Conservation (phyloP, 1,284 basidiomycete species). For the Microbotryum intermedium region DNA sequence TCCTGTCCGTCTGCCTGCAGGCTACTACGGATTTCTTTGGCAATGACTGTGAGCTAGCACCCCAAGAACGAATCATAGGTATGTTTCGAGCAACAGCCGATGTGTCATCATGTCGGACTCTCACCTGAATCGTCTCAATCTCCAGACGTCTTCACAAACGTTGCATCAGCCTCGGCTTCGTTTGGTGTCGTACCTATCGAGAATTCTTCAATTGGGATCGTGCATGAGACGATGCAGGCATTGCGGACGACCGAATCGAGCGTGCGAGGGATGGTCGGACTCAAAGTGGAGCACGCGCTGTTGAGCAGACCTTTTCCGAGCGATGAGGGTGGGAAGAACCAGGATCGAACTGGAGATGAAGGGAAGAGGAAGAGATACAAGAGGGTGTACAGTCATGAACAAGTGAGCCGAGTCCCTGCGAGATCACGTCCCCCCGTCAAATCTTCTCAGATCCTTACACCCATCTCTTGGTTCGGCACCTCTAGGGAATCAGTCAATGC, state of each 20-base stretch:
- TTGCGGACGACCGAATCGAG: slow-evolving; percentile 16
- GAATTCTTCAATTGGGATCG: slow-evolving; percentile 32
- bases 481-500: slow-evolving; percentile 32
- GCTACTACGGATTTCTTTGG: slow-evolving; percentile 27
- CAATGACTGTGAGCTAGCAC: neutral
- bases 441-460: neutral
- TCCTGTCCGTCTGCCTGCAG: slow-evolving; percentile 1
- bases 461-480: neutral
- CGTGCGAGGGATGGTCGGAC: slow-evolving; percentile 14
- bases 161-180: neutral
- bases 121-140: neutral
- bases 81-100: neutral
- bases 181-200: slow-evolving; percentile 32
- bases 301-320: slow-evolving; percentile 1
- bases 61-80: slow-evolving; percentile 21
- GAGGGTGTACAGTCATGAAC: slow-evolving; percentile 33
- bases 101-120: neutral
- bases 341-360: neutral
- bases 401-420: slow-evolving; percentile 14
- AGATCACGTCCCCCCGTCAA: neutral
- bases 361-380: neutral
- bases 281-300: slow-evolving; percentile 32
- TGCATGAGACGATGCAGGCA: slow-evolving; percentile 27
- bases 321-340: neutral
- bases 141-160: slow-evolving; percentile 29